Evolutionary conservation across 768 basidiomycete genomes (phyloP), one percentile per base, ranked within the genome.

Genomic region (Phylloporus rhodoxanthus): DNA sequence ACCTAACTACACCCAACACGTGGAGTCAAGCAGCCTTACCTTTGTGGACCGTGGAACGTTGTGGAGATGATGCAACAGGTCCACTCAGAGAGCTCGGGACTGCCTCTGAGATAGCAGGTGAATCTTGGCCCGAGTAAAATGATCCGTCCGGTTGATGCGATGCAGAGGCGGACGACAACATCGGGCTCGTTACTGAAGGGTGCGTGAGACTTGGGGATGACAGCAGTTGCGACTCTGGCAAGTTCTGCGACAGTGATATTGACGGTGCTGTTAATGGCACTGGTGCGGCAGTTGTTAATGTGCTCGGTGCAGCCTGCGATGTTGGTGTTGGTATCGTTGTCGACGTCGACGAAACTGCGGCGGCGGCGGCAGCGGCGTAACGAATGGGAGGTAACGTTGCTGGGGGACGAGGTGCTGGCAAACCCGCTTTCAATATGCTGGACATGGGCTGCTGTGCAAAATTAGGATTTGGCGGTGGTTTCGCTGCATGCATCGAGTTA

Each of bases 361-460:
- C 66, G 0, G 91, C 93, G 2, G 92, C 94, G 0, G 91, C 92
- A n/a, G 91, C 81, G 28, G 95, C 86, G 64, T 96, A 96, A 43
- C 87, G 78, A 62, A 94, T 88, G 11, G 91, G 87, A 38, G 91
- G 87, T 49, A 90, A 67, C 19, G 76, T 65, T 28, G 74, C 75
- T 56, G 78, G 65, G 28, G 62, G 77, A 47, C 75, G 79, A 51
- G 75, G 77, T 47, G 78, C 73, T 56, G 79, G 78, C n/a, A 89
- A 66, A 19, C 82, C 79, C 29, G 80, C 79, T 68, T 92, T 92
- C 56, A 93, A 70, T 57, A 92, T 86, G 51, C 75, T 77, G 26
- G 80, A 68, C 78, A 81, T 82, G 1, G 91, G 87, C 58, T 90
- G 87, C 51, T 86, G 82, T 2, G 79, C 74, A 67, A 92, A 90